Base-by-base conservation (phyloP, 352 stramenopile species). In the Phytophthora litchii region DNA sequence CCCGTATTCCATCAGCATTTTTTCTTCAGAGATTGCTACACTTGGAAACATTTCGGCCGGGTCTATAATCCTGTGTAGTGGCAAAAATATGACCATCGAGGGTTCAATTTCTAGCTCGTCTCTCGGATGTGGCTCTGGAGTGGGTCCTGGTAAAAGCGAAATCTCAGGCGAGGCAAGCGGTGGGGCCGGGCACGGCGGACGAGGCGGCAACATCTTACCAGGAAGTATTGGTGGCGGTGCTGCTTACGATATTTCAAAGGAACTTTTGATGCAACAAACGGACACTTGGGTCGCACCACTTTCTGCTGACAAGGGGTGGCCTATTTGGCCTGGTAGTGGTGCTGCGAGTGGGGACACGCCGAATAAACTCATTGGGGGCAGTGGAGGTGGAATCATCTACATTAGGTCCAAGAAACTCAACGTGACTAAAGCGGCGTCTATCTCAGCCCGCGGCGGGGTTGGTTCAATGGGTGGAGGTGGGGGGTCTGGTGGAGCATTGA, bases 371-470 rank as follows among this genome's bases (percentile, higher is more conserved):
- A 74, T 64, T 43, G 86, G 83, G 12, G 86, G 84, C 2, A 81
- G 65, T 49, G 86, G 86, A 7, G 86, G 86, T 36, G 86, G 86
- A 11, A 54, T 95, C 10, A 73, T 95, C 20, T 86, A 92, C 63
- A 61, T 95, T 38, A 63, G 72, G 0, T 73, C 82, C 1, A 76
- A 70, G 47, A 74, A 72, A 13, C 64, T 95, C 3, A 54, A 67
- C 4, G 60, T 95, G 14, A 58, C 41, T 27, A 80, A 81, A 44
- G 27, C 41, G 9, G 74, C 76, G 3, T 67, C 48, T 3, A 63
- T 95, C 17, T 86, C 68, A 57, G 83, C 75, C 5, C 61, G 68
- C 34, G 86, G 86, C 23, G 73, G 77, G 3, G 54, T 59, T 23
- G 86, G 86, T 8, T 77, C 64, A 3, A 85, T 80, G 47, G 76